Conservation (phyloP, 2,329 filamentous ascomycete species). For the Hypoxylon sp. region DNA sequence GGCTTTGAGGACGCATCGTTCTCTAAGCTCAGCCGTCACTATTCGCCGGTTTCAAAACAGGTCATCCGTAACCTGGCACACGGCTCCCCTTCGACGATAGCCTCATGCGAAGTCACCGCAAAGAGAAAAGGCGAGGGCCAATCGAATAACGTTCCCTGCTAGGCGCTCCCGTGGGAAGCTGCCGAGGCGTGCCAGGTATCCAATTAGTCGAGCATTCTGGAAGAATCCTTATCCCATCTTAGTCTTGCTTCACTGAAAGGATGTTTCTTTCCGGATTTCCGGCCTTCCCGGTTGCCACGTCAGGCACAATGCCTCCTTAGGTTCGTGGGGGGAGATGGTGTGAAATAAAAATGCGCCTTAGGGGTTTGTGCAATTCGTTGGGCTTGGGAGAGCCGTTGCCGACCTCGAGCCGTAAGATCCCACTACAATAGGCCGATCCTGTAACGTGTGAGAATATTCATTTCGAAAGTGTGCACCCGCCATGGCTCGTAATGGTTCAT, state of each 20-base stretch:
- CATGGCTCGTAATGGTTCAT: conserved; percentile 9
- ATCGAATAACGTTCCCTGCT: conserved; percentile 15
- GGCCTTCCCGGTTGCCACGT: conserved; percentile 34
- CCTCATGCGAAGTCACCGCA: conserved; percentile 33
- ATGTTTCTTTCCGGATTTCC: conserved; percentile 34
- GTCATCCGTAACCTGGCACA: conserved; percentile 19
- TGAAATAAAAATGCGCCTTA: conserved; percentile 9
- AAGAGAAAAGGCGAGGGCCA: conserved; percentile 21
- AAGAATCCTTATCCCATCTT: conserved; percentile 32
- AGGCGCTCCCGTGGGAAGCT: conserved; percentile 27
- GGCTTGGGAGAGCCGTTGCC: conserved; percentile 12
- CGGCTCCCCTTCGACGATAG: conserved; percentile 30
- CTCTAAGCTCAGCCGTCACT: conserved; percentile 15
- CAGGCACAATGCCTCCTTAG: conserved; percentile 29
- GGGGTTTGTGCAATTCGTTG: conserved; percentile 16
- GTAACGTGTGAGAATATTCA: conserved; percentile 9
- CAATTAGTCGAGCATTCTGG: conserved; percentile 29
- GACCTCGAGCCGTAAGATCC: conserved; percentile 16
- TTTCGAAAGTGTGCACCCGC: conserved; percentile 5
- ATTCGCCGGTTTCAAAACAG: conserved; percentile 32
- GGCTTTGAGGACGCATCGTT: conserved; percentile 15
- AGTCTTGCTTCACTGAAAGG: conserved; percentile 33
- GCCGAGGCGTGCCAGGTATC: conserved; percentile 30
- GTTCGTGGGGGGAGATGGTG: conserved; percentile 35
- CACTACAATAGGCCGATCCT: conserved; percentile 19